Percentiles rank a stretch among this genome's conserved stretches.
Conservation (phyloP, 1,284 basidiomycete genomes). For the Gastroboletus turbinatus region DNA sequence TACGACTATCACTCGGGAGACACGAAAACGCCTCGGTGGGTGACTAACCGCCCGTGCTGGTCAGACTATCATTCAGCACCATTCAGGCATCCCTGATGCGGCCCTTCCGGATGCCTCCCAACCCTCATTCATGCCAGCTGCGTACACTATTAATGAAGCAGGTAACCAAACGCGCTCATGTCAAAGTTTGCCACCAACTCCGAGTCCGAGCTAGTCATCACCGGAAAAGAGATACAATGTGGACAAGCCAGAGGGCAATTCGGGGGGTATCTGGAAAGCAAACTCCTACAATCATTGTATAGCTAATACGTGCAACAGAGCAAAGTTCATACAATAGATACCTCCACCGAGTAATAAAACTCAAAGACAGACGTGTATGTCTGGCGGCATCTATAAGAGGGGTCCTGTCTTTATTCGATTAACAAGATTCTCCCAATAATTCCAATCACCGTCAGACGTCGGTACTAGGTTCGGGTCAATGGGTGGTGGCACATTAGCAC, state of each 20-base stretch:
- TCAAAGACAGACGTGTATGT: slow-evolving; percentile 2
- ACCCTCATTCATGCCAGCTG: background rate
- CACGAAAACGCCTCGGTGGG: background rate
- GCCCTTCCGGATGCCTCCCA: background rate
- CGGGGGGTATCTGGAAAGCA: background rate
- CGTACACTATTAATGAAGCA: background rate
- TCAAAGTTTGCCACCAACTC: background rate
- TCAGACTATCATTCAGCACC: background rate
- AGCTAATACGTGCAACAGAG: slow-evolving; percentile 13
- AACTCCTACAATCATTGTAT: slow-evolving; percentile 3
- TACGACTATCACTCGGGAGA: background rate
- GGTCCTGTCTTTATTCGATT: slow-evolving; percentile 65
- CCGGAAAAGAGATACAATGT: background rate
- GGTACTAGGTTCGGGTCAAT: slow-evolving; percentile 44
- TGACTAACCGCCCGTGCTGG: background rate
- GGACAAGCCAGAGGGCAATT: background rate
- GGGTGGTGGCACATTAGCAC: slow-evolving; percentile 29
- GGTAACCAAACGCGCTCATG: background rate
- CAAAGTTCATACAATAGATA: slow-evolving; percentile 7
- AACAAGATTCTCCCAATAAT: slow-evolving; percentile 79
- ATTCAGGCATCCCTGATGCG: background rate
- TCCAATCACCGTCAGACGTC: slow-evolving; percentile 69
- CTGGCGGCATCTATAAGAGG: slow-evolving; percentile 23
- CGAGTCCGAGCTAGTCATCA: background rate
- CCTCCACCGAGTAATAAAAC: slow-evolving; percentile 4